Evolutionary conservation across 495 filamentous ascomycete species (phyloP), one percentile per base, ranked within the genome.

Genomic region (Neurospora pannonica): DNA sequence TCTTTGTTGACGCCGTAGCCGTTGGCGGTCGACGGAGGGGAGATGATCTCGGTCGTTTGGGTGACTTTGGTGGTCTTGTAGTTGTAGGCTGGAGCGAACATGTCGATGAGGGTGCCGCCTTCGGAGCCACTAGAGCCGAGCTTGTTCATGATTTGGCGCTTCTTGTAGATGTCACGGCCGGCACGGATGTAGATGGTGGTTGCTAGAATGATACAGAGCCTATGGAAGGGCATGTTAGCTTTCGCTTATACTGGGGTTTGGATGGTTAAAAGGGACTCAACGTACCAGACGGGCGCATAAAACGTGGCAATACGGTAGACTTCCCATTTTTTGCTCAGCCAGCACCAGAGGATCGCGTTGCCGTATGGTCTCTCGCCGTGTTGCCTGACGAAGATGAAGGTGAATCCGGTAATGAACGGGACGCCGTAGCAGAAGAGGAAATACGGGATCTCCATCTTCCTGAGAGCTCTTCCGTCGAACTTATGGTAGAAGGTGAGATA

Each of bases 281-380:
- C 48, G 13, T 76, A 92, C 94, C 94, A 97, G 37, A 95, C 89
- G 15, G 94, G 93, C 0, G 87, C 93, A 78, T 97, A 97, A 78
- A 97, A 95, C 39, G 88, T 86, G 7, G 89, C 89, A 70, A 97
- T 89, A 38, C 94, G 90, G 70, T 92, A 87, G 38, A 91, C 86
- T 75, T 94, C 91, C 89, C 91, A 95, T 21, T 86, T 77, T 1
- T 78, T 76, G 17, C 76, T 67, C 36, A 97, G 84, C 94, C 94
- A 97, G 79, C 94, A 97, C 94, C 94, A 97, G 43, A 97, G 83
- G 71, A 88, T 88, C 21, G 94, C 94, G 74, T 91, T 88, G 13
- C 94, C 94, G 78, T 95, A 96, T 36, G 95, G 86, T 7, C 82
- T 84, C 0, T 88, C 87, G 28, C 82, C 84, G 3, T 77, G 74